Conservation (phyloP, 441 rosid genomes). For the Euphorbia corollata region DNA sequence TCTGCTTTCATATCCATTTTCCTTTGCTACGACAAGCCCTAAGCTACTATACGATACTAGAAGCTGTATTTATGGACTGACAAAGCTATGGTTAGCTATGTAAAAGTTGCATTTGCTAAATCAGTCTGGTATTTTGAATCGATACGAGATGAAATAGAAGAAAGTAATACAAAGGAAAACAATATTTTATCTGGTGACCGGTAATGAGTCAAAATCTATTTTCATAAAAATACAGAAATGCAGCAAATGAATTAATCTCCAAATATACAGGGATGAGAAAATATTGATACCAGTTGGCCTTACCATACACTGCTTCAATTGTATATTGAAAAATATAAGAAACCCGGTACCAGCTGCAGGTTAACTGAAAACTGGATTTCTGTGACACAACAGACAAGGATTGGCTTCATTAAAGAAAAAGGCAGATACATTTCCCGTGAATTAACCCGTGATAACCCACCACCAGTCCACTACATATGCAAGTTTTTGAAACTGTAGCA, state of each 20-base stretch:
- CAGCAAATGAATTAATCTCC: not conserved
- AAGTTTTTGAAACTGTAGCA: too few species aligned
- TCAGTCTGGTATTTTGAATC: not conserved
- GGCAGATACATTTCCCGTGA: constrained; percentile 10
- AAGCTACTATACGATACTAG: not conserved
- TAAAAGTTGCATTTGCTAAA: constrained; percentile 2
- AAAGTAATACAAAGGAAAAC: not conserved
- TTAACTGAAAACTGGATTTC: not conserved
- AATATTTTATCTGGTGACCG: not conserved
- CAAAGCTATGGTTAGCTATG: not conserved
- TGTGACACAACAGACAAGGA: not conserved
- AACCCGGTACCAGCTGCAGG: not conserved
- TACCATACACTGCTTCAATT: not conserved
- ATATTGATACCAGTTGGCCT: not conserved
- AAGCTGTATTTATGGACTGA: not conserved
- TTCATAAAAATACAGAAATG: not conserved
- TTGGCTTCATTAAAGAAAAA: not conserved
- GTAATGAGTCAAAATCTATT: not conserved
- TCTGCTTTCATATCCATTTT: constrained; percentile 8
- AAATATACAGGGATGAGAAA: not conserved
- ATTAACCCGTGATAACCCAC: constrained; percentile 7
- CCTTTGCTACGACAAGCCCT: not conserved
- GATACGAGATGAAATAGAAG: not conserved
- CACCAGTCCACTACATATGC: not conserved
- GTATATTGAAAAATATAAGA: not conserved